These are phyloP conservation scores for Boletus rubescentipes DNA, from an alignment of 768 basidiomycete species.

Conservation along the genomic window DNA sequence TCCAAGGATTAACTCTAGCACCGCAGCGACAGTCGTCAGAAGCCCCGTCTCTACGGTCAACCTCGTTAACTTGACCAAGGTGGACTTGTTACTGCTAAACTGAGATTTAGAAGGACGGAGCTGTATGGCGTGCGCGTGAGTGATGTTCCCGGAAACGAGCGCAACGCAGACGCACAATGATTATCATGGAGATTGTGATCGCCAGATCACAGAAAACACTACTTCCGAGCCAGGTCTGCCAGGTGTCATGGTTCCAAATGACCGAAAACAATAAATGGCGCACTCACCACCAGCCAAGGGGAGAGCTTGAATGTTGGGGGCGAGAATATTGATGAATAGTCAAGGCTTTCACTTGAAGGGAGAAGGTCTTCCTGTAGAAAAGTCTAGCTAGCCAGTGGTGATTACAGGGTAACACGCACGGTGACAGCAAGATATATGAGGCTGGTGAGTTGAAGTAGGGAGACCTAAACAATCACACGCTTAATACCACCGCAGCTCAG, in stretches of 20 bases:
- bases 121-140: too few relatives aligned
- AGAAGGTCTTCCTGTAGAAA: not conserved
- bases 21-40: slow-evolving; percentile 17
- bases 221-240: slow-evolving; percentile 23
- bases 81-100: slow-evolving; percentile 1
- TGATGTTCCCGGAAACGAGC: too few relatives aligned
- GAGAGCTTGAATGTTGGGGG: not conserved
- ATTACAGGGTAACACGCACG: not conserved
- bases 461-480: slow-evolving; percentile 9
- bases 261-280: too few relatives aligned
- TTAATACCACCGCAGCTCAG: not conserved
- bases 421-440: not conserved
- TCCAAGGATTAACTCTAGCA: slow-evolving; percentile 19
- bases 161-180: slow-evolving; percentile 9
- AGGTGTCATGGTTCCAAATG: not conserved
- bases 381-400: not conserved
- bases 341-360: not conserved
- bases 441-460: slow-evolving; percentile 21
- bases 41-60: slow-evolving; percentile 27
- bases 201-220: slow-evolving; percentile 16
- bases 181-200: slow-evolving; percentile 23
- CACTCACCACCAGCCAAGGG: slow-evolving; percentile 12
- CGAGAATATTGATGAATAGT: too few relatives aligned
- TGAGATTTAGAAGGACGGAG: slow-evolving; percentile 10
- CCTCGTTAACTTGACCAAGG: slow-evolving; percentile 13